Conservation (phyloP, 2,329 filamentous ascomycete genomes). For the Neofusicoccum sp. region DNA sequence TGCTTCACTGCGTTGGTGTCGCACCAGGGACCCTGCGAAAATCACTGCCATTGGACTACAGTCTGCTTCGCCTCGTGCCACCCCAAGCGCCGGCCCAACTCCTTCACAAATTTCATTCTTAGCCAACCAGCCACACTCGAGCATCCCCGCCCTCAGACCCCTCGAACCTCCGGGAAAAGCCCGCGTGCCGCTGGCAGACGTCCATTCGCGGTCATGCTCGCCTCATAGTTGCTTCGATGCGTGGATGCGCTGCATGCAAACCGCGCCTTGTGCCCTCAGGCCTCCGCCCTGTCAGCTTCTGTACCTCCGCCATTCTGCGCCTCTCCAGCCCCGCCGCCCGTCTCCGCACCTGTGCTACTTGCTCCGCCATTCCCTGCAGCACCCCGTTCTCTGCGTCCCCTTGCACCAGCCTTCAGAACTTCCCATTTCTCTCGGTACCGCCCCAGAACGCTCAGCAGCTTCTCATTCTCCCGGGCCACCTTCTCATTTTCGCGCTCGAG, state of each 20-base stretch:
- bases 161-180: background rate
- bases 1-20: background rate
- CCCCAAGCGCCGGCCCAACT: background rate
- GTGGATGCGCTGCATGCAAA: background rate
- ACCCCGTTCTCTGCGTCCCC: constrained; percentile 27
- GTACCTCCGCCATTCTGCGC: background rate
- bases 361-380: background rate
- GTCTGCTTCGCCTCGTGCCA: constrained; percentile 1
- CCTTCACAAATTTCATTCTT: background rate
- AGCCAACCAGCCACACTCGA: constrained; percentile 1
- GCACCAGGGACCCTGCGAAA: background rate
- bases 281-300: constrained; percentile 4
- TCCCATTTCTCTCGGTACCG: constrained; percentile 67
- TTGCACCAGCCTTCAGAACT: constrained; percentile 63
- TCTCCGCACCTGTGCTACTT: constrained; percentile 5
- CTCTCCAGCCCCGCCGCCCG: constrained; percentile 5
- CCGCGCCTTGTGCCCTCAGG: background rate
- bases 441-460: constrained; percentile 53
- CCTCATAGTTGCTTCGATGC: background rate
- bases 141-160: background rate
- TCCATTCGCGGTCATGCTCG: background rate
- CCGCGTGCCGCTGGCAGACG: background rate
- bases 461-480: constrained; percentile 61
- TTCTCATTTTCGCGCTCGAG: constrained; percentile 61
- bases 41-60: background rate